Evolutionary conservation across 2,329 filamentous ascomycete genomes (phyloP).

Genomic region (Aspergillus udagawae): DNA sequence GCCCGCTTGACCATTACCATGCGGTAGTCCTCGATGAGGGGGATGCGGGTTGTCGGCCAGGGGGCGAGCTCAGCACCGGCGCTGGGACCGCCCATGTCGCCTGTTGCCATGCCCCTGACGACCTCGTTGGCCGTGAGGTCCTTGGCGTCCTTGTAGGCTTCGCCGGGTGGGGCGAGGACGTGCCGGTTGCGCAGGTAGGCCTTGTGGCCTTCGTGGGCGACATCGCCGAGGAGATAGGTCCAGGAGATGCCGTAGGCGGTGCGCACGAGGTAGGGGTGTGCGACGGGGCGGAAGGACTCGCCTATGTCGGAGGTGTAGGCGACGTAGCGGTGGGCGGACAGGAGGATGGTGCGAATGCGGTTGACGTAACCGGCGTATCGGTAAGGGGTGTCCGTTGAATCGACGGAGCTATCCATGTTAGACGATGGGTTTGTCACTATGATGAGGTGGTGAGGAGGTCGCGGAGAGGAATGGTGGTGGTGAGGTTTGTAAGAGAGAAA

Average conservation of each 20-base stretch:
- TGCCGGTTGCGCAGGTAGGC: slow-evolving; percentile 84
- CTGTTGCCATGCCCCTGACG: slow-evolving; percentile 33
- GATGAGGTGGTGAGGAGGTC: background rate
- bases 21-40: slow-evolving; percentile 82
- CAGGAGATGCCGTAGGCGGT: slow-evolving; percentile 87
- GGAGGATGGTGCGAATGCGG: slow-evolving; percentile 78
- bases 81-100: slow-evolving; percentile 20
- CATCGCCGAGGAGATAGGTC: slow-evolving; percentile 88
- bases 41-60: slow-evolving; percentile 47
- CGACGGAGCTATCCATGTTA: slow-evolving; percentile 54
- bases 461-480: background rate
- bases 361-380: slow-evolving; percentile 92
- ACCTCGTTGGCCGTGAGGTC: slow-evolving; percentile 28
- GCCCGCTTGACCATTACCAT: slow-evolving; percentile 87
- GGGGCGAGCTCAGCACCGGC: slow-evolving; percentile 25
- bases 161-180: slow-evolving; percentile 63
- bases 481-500: background rate
- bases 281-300: slow-evolving; percentile 90
- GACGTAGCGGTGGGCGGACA: slow-evolving; percentile 90
- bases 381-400: slow-evolving; percentile 78
- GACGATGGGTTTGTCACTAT: slow-evolving; percentile 6
- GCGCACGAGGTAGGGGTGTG: slow-evolving; percentile 76
- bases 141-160: slow-evolving; percentile 41
- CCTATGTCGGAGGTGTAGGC: slow-evolving; percentile 96
- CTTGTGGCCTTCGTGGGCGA: slow-evolving; percentile 91